A percentile compares a stretch with the other conserved stretches of the same genome.
Conservation (phyloP, 345 rosid species). For the Hypericum androsaemum region DNA sequence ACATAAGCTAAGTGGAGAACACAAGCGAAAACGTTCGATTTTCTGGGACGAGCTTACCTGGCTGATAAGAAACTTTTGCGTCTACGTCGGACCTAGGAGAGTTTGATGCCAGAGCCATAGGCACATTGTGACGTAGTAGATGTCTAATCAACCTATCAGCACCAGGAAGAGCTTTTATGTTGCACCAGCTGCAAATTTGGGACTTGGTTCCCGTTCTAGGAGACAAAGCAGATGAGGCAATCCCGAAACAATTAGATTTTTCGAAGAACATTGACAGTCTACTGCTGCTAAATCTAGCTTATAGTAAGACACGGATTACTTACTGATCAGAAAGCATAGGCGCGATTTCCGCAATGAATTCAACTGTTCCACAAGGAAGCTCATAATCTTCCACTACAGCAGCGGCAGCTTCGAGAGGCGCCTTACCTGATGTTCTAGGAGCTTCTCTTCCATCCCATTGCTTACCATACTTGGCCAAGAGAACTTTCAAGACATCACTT, state of each 20-base stretch:
- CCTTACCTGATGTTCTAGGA: conserved; percentile 47
- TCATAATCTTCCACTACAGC: conserved; percentile 70
- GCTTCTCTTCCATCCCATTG: conserved; percentile 93
- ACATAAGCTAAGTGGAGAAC: conserved; percentile 6
- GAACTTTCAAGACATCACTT: conserved; percentile 46
- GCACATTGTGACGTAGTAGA: conserved; percentile 52
- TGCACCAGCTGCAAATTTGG: conserved; percentile 40
- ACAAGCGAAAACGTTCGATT: neutral
- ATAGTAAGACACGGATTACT: neutral
- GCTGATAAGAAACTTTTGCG: conserved; percentile 57
- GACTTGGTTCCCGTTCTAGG: too few species aligned
- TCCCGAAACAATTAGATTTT: too few species aligned
- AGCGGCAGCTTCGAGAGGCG: conserved; percentile 70
- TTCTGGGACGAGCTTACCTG: conserved; percentile 26
- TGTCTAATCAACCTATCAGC: conserved; percentile 67
- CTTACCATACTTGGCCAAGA: conserved; percentile 63
- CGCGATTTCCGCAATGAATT: conserved; percentile 46
- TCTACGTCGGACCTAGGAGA: conserved; percentile 58
- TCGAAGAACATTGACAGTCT: too few species aligned
- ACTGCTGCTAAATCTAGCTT: too few species aligned
- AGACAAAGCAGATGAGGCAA: too few species aligned
- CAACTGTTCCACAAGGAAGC: conserved; percentile 64
- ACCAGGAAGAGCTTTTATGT: conserved; percentile 78
- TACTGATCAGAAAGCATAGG: conserved; percentile 65
- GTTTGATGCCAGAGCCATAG: conserved; percentile 82